These are phyloP conservation scores for Trichoderma hamatum DNA, from an alignment of 2,329 filamentous ascomycete genomes.

Conservation along the genomic window DNA sequence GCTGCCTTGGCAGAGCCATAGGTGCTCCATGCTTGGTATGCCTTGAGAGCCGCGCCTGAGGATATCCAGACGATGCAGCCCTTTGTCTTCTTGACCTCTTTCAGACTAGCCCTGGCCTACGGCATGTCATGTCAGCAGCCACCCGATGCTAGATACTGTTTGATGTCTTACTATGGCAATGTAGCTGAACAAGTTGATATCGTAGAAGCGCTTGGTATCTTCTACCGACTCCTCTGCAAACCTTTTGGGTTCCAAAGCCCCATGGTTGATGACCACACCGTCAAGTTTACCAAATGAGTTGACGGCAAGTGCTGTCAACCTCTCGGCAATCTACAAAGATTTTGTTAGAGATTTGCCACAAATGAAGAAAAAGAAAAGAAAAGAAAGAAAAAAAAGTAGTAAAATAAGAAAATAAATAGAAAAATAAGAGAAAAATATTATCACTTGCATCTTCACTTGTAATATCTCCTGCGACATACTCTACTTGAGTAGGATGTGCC, in stretches of 20 bases:
- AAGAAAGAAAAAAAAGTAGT: not conserved
- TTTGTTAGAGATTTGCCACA: not conserved
- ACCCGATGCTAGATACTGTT: not conserved
- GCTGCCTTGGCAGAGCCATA: constrained; percentile 86
- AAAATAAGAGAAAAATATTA: not conserved
- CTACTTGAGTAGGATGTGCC: constrained; percentile 57
- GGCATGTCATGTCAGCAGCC: constrained; percentile 20
- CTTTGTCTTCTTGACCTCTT: constrained; percentile 65
- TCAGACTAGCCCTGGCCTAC: constrained; percentile 71
- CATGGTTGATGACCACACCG: constrained; percentile 86
- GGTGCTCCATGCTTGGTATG: constrained; percentile 74
- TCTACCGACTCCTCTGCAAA: constrained; percentile 68
- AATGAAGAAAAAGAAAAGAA: not conserved
- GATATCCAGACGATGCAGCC: constrained; percentile 79
- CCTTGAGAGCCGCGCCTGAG: constrained; percentile 71
- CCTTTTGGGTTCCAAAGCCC: constrained; percentile 73
- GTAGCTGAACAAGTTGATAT: constrained; percentile 85
- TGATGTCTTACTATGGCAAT: constrained; percentile 67
- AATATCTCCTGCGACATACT: constrained; percentile 60
- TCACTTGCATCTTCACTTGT: constrained; percentile 52
- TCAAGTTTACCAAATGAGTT: constrained; percentile 74
- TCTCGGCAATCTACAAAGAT: constrained; percentile 54
- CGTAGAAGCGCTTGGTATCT: constrained; percentile 76
- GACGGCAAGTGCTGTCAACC: constrained; percentile 67
- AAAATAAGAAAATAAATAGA: not conserved